Evolutionary conservation across 2,329 filamentous ascomycete genomes (phyloP), one percentile per base, ranked within the genome.

Genomic region (Cytospora mali): DNA sequence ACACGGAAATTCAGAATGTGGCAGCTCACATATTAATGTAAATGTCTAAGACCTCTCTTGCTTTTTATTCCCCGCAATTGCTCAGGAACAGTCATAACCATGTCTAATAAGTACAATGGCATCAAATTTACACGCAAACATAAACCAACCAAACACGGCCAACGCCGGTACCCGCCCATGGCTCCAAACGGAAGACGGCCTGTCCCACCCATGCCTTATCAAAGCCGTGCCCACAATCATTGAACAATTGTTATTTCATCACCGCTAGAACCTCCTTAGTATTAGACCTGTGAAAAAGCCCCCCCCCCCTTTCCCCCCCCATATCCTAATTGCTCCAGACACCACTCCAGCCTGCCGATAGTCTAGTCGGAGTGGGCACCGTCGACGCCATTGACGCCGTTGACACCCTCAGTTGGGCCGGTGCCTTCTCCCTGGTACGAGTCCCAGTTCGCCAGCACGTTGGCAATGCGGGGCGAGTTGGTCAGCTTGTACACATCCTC

Each of bases 401-500:
- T 61, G 14, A 66, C 7, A 27, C 55, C 62, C 4, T 54, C 48
- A 5, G 48, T 52, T 6, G 70, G 71, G 39, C 53, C 72, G 31
- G 66, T 71, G 49, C 71, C 69, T 35, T 84, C 81, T 55, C 84
- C 81, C 69, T 85, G 81, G 74, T 90, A 92, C 76, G 87, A 88
- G 55, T 92, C 89, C 89, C 89, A 92, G 81, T 97, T 97, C 69
- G 92, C 91, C 75, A 97, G 76, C 66, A 93, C 89, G 63, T 90
- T 85, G 50, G 88, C 89, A 73, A 93, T 93, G 77, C 89, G 85
- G 68, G 86, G 86, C 64, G 85, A 88, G 80, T 96, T 97, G 60
- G 95, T 99, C 75, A 99, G 80, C 71, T 88, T 87, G 81, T 98
- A 98, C 56, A 99, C 96, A 74, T 98, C 95, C 84, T 99, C 94